phyloP scores from a whole-genome alignment of 805 yeast species.

The Jamesozyma piceae region DNA sequence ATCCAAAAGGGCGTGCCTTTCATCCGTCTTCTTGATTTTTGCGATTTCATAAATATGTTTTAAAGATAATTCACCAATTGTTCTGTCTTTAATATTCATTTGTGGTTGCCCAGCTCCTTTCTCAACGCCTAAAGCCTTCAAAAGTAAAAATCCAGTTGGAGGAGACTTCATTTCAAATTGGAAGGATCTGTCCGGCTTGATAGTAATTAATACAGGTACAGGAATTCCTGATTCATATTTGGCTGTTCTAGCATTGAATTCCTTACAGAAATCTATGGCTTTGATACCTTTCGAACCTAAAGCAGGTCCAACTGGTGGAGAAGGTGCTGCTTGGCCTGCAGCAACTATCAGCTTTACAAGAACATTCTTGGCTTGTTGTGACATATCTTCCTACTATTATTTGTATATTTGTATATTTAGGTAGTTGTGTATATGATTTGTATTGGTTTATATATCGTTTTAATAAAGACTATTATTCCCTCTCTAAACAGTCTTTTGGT shows the following conservation, averaged over 20 bases:
- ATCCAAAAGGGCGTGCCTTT: constrained; percentile 59
- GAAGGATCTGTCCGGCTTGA: constrained; percentile 88
- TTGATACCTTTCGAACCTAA: constrained; percentile 97
- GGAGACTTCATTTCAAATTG: constrained; percentile 83
- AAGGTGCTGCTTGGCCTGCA: constrained; percentile 96
- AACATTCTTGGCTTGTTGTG: constrained; percentile 44
- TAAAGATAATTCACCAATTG: constrained; percentile 59
- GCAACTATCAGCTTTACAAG: constrained; percentile 85
- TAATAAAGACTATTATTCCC: too few species aligned
- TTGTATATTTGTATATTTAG: too few species aligned
- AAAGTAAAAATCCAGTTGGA: constrained; percentile 76
- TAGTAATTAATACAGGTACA: constrained; percentile 73
- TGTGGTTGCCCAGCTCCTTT: constrained; percentile 67
- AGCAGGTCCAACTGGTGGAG: constrained; percentile 99
- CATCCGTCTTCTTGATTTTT: constrained; percentile 81
- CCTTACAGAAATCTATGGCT: constrained; percentile 97
- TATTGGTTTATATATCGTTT: too few species aligned
- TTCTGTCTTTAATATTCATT: constrained; percentile 15
- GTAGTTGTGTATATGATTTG: too few species aligned
- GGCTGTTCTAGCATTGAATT: constrained; percentile 94
- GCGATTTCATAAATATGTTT: constrained; percentile 95
- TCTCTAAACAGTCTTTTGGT: too few species aligned
- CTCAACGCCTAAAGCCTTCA: constrained; percentile 59
- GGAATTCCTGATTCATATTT: constrained; percentile 80
- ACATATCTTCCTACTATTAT: constrained; percentile 10